Evolutionary conservation across 2,329 filamentous ascomycete genomes (phyloP).

Genomic region (Pezizomycotina sp.): DNA sequence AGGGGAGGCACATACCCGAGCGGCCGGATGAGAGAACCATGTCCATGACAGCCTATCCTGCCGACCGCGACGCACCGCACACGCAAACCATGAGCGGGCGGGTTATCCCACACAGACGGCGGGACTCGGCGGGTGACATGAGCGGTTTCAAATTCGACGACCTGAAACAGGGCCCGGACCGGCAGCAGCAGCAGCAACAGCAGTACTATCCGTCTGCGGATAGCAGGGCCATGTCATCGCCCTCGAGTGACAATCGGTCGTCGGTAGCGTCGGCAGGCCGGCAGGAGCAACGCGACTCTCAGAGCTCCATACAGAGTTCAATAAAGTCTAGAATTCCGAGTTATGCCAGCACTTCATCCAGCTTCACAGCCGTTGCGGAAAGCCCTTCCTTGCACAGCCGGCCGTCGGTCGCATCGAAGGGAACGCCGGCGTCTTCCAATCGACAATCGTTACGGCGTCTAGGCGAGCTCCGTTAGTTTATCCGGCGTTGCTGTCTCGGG

Average conservation of each 20-base stretch:
- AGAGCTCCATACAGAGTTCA: slow-evolving; percentile 30
- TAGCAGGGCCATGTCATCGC: slow-evolving; percentile 24
- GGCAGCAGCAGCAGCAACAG: slow-evolving; percentile 20
- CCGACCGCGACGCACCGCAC: slow-evolving; percentile 54
- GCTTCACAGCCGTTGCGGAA: slow-evolving; percentile 21
- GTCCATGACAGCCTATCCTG: slow-evolving; percentile 76
- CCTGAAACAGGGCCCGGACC: slow-evolving; percentile 15
- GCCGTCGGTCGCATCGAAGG: slow-evolving; percentile 23
- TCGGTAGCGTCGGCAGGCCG: slow-evolving; percentile 17
- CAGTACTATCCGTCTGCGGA: slow-evolving; percentile 16
- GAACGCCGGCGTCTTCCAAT: slow-evolving; percentile 23
- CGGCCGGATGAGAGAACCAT: slow-evolving; percentile 84
- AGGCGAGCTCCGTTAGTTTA: slow-evolving; percentile 70
- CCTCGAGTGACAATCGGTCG: slow-evolving; percentile 13
- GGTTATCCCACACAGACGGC: slow-evolving; percentile 62
- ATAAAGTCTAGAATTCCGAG: slow-evolving; percentile 26
- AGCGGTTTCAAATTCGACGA: slow-evolving; percentile 12
- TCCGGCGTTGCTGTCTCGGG: slow-evolving; percentile 79
- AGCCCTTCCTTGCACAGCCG: slow-evolving; percentile 11
- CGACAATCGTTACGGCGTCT: slow-evolving; percentile 16
- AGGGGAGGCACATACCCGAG: slow-evolving; percentile 80
- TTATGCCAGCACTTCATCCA: slow-evolving; percentile 27
- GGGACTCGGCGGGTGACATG: slow-evolving; percentile 30
- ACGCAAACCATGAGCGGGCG: slow-evolving; percentile 82
- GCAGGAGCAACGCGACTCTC: slow-evolving; percentile 10